Evolutionary conservation across 306 rosid genomes (phyloP), one percentile per base, ranked within the genome.

Genomic region (Lathyrus tuberosus): DNA sequence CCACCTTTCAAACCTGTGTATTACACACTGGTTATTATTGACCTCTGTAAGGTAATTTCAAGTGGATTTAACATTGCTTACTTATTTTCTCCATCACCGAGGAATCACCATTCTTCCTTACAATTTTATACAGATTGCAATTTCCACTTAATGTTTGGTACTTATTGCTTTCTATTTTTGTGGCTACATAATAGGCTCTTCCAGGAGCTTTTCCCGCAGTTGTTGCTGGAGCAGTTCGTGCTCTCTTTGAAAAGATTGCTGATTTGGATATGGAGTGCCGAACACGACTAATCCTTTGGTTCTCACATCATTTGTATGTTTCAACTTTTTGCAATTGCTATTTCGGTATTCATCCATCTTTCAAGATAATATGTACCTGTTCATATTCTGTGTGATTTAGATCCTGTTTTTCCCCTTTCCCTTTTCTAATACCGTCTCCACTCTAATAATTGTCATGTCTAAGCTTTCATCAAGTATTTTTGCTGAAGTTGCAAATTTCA

Each of bases 181-280:
- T 47, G 63, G 73, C 59, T 79, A 10, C 48, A 46, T 70, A 70
- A 76, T 72, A 94, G 99, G 99, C 99, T 81, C 99, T 95, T 74
- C 99, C 99, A 69, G 99, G 99, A 72, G 99, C 99, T 62, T 95
- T 95, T 81, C 99, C 99, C 43, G 96, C 92, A 69, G 95, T 95
- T 77, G 91, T 95, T 40, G 99, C 99, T 38, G 99, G 96, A 75
- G 99, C 92, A 57, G 99, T 95, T 48, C 97, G 99, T 65, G 86
- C 92, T 66, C 89, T 95, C 62, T 95, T 95, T 70, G 99, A 91
- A 77, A 95, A 81, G 84, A 91, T 95, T 71, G 92, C 86, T 49
- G 96, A 95, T 82, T 74, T 95, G 73, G 99, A 95, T 75, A 95
- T 95, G 97, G 99, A 95, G 79, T 95, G 99, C 76, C 92, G 96